Base-by-base conservation (phyloP, 805 yeast species). In the Kluyveromyces starmeri region DNA sequence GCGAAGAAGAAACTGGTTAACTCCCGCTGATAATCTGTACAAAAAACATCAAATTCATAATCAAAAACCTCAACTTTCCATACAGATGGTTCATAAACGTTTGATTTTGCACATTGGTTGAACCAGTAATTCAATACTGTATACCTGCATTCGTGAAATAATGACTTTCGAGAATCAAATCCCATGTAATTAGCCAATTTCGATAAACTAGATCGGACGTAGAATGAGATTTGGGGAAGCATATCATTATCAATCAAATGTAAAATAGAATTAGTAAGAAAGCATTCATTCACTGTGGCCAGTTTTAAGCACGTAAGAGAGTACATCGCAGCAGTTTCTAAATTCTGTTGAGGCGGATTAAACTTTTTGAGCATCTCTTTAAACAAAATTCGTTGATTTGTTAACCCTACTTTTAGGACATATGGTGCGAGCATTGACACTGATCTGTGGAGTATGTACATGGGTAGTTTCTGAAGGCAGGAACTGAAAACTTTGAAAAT, bases 241-340 rank as follows among this genome's bases (percentile, higher is more conserved):
- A 16, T 7, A 2, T 40, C 28, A 26, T 33, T 31, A 7, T 21
- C 14, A 18, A 51, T 28, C 35, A 48, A 27, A 17, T 43, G 46
- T 8, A 40, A 20, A 1, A 54, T 17, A 3, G 45, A 36, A 20
- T 31, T 12, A 8, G 55, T 36, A 17, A 47, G 35, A 14, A 30
- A 41, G 9, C 49, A 48, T 37, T 47, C 59, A 11, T 49, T 51
- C 13, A 34, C 34, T 1, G 20, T 11, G 7, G 55, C 37, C 2
- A 61, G 19, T 5, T 38, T 35, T 11, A 31, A 20, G 36, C 58
- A 27, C 8, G 50, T 27, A 4, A 47, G 19, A 2, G 51, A 25
- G 23, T 47, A 50, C 4, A 53, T 40, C 1, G 60, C 54, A 1
- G 61, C 47, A 2, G 29, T 10, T 39, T 58, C 64, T 12, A 52